Evolutionary conservation across 73 alveolate genomes (phyloP), one percentile per base, ranked within the genome.

Genomic region (Paramecium sexaurelia): DNA sequence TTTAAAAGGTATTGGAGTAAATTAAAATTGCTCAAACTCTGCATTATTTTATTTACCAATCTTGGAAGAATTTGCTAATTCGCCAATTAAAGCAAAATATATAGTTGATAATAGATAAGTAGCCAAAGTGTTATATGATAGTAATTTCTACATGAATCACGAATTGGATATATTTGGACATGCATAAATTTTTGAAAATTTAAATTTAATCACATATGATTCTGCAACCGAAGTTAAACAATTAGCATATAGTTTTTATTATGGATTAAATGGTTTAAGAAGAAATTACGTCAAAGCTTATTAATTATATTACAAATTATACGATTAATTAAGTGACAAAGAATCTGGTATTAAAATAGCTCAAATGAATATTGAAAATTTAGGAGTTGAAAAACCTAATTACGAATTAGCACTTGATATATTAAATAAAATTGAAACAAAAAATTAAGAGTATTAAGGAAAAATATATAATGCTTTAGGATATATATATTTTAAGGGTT

Each of bases 201-300:
- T 36, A n/a, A 32, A 29, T 33, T 17, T 35, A 71, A 13, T 71
- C 17, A 71, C 51, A 15, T 19, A 71, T 71, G 86, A 71, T 11
- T 29, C 51, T 9, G 55, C 26, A 13, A 3, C 7, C 2, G 51
- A 71, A 1, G 56, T 71, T 7, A 33, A 71, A 15, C 27, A 71
- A 33, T 71, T 71, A 36, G 86, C 86, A 71, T 71, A 15, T 20
- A 71, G 86, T 71, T 71, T 27, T 71, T 71, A 71, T 36, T 71
- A 71, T 71, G 86, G 86, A 27, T 37, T 71, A 71, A 71, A 71
- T 71, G 86, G 86, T 33, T 37, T 71, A 1, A 22, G 35, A 33
- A 33, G 56, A 13, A 71, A 71, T 71, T 71, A 13, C 32, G 5
- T 11, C 32, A 71, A 71, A 19, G 86, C 86, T 0, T 71, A 35